phyloP scores from a whole-genome alignment of 176 grass and related monocot species.

The Tillandsia fasciculata region DNA sequence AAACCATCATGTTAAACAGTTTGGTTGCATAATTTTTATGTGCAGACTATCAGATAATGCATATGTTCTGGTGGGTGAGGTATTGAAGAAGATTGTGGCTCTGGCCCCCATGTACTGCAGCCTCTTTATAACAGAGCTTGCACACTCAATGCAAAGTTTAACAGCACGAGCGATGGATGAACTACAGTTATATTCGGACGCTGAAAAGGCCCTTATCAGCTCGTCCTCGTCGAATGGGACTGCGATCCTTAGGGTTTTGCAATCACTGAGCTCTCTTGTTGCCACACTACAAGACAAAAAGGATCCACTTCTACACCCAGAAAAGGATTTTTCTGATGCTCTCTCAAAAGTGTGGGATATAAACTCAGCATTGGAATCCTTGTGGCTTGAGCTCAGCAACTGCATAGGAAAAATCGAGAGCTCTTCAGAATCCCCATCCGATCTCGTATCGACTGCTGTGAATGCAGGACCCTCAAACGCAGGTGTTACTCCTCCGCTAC shows the following conservation, averaged over 20 bases:
- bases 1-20: too few species aligned
- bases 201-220: conserved; percentile 89
- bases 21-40: background rate
- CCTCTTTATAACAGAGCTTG: conserved; percentile 89
- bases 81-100: conserved; percentile 88
- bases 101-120: conserved; percentile 72
- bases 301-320: conserved; percentile 31
- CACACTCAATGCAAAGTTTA: conserved; percentile 73
- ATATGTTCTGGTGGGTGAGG: conserved; percentile 82
- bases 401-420: conserved; percentile 97
- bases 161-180: conserved; percentile 74
- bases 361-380: conserved; percentile 62
- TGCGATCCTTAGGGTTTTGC: conserved; percentile 86
- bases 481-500: conserved; percentile 66
- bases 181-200: conserved; percentile 59
- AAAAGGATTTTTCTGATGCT: conserved; percentile 55
- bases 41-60: conserved; percentile 91
- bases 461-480: conserved; percentile 46
- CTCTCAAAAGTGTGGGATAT: conserved; percentile 73
- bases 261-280: conserved; percentile 94
- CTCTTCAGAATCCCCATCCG: conserved; percentile 58
- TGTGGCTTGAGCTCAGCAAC: conserved; percentile 92
- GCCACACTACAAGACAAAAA: conserved; percentile 69
- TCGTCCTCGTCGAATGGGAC: conserved; percentile 90
- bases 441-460: conserved; percentile 39